Conservation (phyloP, 768 basidiomycete genomes). For the Mycena metata region DNA sequence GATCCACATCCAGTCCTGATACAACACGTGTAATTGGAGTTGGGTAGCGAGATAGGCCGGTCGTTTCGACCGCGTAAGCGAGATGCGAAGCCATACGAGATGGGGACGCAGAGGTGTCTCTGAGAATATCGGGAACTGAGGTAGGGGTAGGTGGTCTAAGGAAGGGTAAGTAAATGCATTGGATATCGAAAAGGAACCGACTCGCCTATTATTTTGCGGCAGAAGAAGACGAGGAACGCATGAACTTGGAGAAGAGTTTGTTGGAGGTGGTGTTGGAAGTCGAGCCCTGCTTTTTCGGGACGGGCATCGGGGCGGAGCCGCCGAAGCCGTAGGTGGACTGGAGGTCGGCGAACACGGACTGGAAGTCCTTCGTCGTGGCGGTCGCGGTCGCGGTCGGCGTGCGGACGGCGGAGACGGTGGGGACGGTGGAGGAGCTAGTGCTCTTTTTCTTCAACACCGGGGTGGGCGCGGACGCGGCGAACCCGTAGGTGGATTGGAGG, state of each 20-base stretch:
- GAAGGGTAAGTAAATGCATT: neutral
- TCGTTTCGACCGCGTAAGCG: no score
- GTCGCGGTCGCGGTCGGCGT: neutral
- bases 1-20: no score
- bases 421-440: neutral
- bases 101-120: no score
- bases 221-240: neutral
- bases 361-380: neutral
- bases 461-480: slow-evolving; percentile 6
- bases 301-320: slow-evolving; percentile 11
- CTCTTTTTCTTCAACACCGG: slow-evolving; percentile 8
- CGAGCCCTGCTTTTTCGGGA: neutral
- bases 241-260: neutral
- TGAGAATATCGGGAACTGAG: no score
- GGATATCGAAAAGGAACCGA: neutral
- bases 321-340: slow-evolving; percentile 22
- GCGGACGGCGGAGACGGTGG: neutral
- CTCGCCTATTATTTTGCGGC: neutral
- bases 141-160: neutral
- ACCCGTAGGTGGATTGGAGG: slow-evolving; percentile 32
- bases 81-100: no score
- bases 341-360: slow-evolving; percentile 17
- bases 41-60: no score
- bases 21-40: no score
- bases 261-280: neutral